Percentiles rank a stretch among this genome's conserved stretches.
Conservation (phyloP, 2,329 filamentous ascomycete genomes). For the Akanthomyces muscarius region DNA sequence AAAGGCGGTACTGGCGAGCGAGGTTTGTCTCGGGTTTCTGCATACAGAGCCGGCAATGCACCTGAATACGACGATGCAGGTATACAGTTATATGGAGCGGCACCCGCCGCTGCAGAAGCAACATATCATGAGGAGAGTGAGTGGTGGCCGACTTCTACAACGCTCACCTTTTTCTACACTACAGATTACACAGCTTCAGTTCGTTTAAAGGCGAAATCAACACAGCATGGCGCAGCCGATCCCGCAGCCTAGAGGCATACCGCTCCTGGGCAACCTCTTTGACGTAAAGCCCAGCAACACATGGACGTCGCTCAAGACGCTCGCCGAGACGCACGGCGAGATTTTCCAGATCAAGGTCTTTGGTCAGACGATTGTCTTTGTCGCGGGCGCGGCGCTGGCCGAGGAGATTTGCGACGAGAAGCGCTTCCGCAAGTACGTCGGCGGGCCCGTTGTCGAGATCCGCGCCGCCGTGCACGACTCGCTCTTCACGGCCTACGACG, state of each 20-base stretch:
- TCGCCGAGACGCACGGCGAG: constrained; percentile 34
- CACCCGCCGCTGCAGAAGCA: background rate
- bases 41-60: background rate
- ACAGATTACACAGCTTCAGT: background rate
- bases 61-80: constrained; percentile 3
- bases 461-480: constrained; percentile 46
- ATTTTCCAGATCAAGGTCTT: constrained; percentile 38
- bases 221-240: constrained; percentile 32
- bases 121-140: background rate
- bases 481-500: constrained; percentile 49
- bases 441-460: constrained; percentile 50
- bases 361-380: constrained; percentile 37
- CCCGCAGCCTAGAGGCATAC: constrained; percentile 32
- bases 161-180: background rate
- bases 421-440: constrained; percentile 52
- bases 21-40: constrained; percentile 2
- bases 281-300: constrained; percentile 34
- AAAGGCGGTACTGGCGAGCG: background rate
- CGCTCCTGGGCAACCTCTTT: constrained; percentile 36
- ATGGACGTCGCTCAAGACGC: constrained; percentile 34
- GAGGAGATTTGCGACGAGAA: constrained; percentile 50
- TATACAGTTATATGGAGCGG: background rate
- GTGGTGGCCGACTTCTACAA: background rate
- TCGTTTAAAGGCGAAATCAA: background rate
- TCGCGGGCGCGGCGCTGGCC: constrained; percentile 45